phyloP scores from a whole-genome alignment of 129 eudicot species.

The Tagetes erecta region DNA sequence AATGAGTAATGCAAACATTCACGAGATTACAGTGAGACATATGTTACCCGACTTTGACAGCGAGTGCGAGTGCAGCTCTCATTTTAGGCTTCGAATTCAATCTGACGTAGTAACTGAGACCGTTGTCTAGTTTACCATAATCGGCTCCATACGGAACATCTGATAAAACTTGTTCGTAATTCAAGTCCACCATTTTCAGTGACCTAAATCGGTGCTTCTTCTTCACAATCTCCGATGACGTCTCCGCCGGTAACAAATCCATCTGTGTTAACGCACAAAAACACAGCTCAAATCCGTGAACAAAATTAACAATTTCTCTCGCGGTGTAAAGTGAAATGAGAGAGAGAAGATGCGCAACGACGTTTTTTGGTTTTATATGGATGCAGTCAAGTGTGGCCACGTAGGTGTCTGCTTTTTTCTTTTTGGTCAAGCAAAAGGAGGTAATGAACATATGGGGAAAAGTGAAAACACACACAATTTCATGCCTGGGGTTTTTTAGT shows the following conservation, averaged over 20 bases:
- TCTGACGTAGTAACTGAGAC: slow-evolving; percentile 79
- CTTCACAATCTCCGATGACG: slow-evolving; percentile 48
- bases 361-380: slow-evolving; percentile 14
- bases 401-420: slow-evolving; percentile 7
- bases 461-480: too few relatives aligned
- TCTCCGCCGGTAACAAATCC: slow-evolving; percentile 79
- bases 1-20: slow-evolving; percentile 16
- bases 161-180: slow-evolving; percentile 51
- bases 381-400: slow-evolving; percentile 17
- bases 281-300: neutral
- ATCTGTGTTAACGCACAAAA: slow-evolving; percentile 26
- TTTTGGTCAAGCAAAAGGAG: slow-evolving; percentile 14
- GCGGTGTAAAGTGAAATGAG: slow-evolving; percentile 15
- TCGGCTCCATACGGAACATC: slow-evolving; percentile 72
- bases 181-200: slow-evolving; percentile 62
- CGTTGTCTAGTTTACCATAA: slow-evolving; percentile 71
- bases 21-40: neutral
- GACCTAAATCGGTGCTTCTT: slow-evolving; percentile 76
- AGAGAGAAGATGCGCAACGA: slow-evolving; percentile 13
- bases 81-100: slow-evolving; percentile 81
- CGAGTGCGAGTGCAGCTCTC: slow-evolving; percentile 95
- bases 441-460: too few relatives aligned
- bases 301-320: neutral
- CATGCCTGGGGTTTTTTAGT: too few relatives aligned
- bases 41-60: slow-evolving; percentile 73